Percentiles rank a stretch among this genome's conserved stretches.
phyloP scores from a whole-genome alignment of 1,284 basidiomycete genomes.

The Microbotryum scabiosae region DNA sequence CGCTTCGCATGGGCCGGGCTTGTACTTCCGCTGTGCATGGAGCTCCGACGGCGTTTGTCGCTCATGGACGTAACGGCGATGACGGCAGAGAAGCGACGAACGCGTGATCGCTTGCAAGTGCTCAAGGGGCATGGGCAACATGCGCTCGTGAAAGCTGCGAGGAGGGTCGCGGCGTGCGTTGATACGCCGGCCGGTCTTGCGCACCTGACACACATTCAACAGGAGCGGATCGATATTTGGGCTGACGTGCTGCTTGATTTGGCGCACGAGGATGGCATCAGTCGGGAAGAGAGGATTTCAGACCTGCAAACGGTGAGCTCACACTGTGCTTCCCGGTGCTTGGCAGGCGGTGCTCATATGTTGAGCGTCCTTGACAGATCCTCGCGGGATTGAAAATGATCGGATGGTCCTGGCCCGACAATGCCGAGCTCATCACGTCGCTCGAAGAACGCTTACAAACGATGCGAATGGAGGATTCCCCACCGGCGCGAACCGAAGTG shows the following conservation, averaged over 20 bases:
- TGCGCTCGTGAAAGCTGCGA: conserved; percentile 17
- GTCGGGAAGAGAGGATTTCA: conserved; percentile 5
- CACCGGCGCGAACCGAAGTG: too few species aligned
- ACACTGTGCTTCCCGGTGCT: conserved; percentile 2
- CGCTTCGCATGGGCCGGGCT: conserved; percentile 23
- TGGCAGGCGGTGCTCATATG: background rate
- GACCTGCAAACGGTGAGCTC: conserved; percentile 5
- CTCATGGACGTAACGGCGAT: conserved; percentile 4
- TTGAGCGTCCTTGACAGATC: background rate
- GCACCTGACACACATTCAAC: conserved; percentile 15
- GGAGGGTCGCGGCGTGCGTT: conserved; percentile 25
- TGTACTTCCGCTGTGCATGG: conserved; percentile 18
- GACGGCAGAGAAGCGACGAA: conserved; percentile 5
- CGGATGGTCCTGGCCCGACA: conserved; percentile 27
- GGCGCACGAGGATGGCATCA: conserved; percentile 18
- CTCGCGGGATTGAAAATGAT: conserved; percentile 24
- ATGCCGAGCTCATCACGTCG: background rate
- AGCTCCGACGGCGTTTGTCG: conserved; percentile 10
- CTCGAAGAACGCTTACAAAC: conserved; percentile 4
- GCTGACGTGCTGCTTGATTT: conserved; percentile 12
- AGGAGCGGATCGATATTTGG: conserved; percentile 23
- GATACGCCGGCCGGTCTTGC: conserved; percentile 20
- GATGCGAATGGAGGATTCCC: too few species aligned
- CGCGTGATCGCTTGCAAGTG: conserved; percentile 13
- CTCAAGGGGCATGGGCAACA: conserved; percentile 9